Conservation (phyloP, 345 rosid genomes). For the Salix viminalis region DNA sequence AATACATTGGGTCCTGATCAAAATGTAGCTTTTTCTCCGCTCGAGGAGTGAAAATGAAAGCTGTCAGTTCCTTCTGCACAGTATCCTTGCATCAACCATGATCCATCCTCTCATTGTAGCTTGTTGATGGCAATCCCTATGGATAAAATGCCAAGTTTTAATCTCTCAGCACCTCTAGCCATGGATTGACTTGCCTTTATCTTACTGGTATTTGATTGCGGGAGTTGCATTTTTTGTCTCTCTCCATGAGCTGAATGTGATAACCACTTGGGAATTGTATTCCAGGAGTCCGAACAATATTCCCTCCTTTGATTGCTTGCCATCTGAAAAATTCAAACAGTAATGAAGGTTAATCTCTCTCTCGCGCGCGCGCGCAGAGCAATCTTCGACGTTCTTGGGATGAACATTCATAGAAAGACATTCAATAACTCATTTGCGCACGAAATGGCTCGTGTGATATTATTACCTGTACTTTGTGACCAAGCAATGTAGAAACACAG, state of each 20-base stretch:
- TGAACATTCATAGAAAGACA: not conserved
- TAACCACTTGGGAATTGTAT: constrained; percentile 78
- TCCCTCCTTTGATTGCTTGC: constrained; percentile 67
- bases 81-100: not conserved
- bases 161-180: not conserved
- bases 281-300: constrained; percentile 73
- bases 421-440: not conserved
- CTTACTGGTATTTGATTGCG: constrained; percentile 1
- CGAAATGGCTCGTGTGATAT: not conserved
- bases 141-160: constrained; percentile 7
- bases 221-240: constrained; percentile 19
- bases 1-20: constrained; percentile 4
- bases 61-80: constrained; percentile 1
- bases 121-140: constrained; percentile 1
- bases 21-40: constrained; percentile 16
- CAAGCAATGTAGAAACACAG: constrained; percentile 71
- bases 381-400: not conserved
- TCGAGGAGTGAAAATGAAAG: not conserved
- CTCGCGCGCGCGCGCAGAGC: not conserved
- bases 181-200: constrained; percentile 1
- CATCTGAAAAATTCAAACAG: constrained; percentile 47
- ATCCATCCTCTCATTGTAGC: constrained; percentile 19
- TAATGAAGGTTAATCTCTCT: constrained; percentile 12
- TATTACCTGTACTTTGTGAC: constrained; percentile 80
- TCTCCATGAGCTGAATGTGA: constrained; percentile 51